phyloP scores from a whole-genome alignment of 768 basidiomycete species.

The Hortiboletus flavorubellus region DNA sequence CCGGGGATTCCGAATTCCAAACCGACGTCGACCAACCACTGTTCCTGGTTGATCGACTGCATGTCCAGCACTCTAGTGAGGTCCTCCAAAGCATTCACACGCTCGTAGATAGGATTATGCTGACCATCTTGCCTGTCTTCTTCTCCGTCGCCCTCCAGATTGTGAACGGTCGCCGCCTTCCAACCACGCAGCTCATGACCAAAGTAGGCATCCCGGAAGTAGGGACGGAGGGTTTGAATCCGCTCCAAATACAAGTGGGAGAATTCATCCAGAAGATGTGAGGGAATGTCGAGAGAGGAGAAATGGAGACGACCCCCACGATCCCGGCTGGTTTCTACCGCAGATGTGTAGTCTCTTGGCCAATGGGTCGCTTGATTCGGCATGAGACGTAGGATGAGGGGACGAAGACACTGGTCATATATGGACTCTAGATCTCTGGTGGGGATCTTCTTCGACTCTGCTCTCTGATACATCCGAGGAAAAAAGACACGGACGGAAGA shows the following conservation, averaged over 20 bases:
- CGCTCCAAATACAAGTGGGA: neutral
- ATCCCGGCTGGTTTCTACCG: neutral
- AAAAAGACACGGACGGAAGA: neutral
- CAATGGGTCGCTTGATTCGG: neutral
- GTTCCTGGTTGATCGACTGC: neutral
- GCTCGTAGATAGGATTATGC: neutral
- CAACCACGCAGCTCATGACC: constrained; percentile 8
- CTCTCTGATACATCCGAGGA: neutral
- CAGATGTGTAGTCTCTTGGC: neutral
- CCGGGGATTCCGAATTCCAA: neutral
- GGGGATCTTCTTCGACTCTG: neutral
- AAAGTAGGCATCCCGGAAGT: constrained; percentile 7
- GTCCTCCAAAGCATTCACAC: neutral
- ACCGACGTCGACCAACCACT: constrained; percentile 4
- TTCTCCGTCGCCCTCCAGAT: neutral
- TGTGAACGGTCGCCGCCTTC: constrained; percentile 6
- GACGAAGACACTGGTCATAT: neutral
- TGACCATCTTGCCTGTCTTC: neutral
- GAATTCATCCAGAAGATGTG: neutral
- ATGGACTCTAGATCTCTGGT: neutral
- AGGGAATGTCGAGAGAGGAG: neutral
- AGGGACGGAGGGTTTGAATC: neutral
- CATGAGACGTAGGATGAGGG: neutral
- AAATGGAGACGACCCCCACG: neutral
- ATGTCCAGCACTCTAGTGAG: neutral